Conservation (phyloP, 805 yeast species). For the Tanozyma kutaoensis region DNA sequence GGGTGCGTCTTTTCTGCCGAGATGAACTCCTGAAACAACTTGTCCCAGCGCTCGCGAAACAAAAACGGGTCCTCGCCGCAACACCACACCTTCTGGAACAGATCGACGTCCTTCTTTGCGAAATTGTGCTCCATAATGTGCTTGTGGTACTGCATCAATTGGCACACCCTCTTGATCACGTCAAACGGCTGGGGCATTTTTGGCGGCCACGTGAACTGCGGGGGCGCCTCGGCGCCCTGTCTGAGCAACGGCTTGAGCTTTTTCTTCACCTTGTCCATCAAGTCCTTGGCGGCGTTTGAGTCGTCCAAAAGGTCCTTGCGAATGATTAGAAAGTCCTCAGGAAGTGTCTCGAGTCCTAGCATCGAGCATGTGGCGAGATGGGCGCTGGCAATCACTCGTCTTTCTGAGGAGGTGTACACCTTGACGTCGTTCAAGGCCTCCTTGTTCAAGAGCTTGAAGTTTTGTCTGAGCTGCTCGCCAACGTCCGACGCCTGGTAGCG, state of each 20-base stretch:
- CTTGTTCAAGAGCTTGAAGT: conserved; percentile 72
- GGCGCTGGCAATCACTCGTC: conserved; percentile 90
- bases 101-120: conserved; percentile 46
- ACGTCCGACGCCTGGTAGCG: conserved; percentile 87
- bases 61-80: conserved; percentile 89
- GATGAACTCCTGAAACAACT: conserved; percentile 81
- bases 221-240: conserved; percentile 94
- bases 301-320: conserved; percentile 90
- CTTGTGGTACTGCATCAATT: conserved; percentile 85
- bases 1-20: conserved; percentile 96
- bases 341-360: conserved; percentile 44
- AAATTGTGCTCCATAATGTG: conserved; percentile 75
- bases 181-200: conserved; percentile 95
- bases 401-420: conserved; percentile 83
- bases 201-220: conserved; percentile 97
- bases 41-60: conserved; percentile 95
- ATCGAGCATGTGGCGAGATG: conserved; percentile 72
- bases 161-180: conserved; percentile 89
- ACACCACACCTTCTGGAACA: conserved; percentile 81
- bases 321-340: conserved; percentile 68
- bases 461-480: conserved; percentile 93
- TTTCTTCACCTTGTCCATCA: conserved; percentile 96
- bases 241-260: conserved; percentile 86
- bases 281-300: conserved; percentile 93
- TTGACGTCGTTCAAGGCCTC: conserved; percentile 75